Evolutionary conservation across 345 rosid species (phyloP), one percentile per base, ranked within the genome.

Genomic region (Gossypium herbaceum): DNA sequence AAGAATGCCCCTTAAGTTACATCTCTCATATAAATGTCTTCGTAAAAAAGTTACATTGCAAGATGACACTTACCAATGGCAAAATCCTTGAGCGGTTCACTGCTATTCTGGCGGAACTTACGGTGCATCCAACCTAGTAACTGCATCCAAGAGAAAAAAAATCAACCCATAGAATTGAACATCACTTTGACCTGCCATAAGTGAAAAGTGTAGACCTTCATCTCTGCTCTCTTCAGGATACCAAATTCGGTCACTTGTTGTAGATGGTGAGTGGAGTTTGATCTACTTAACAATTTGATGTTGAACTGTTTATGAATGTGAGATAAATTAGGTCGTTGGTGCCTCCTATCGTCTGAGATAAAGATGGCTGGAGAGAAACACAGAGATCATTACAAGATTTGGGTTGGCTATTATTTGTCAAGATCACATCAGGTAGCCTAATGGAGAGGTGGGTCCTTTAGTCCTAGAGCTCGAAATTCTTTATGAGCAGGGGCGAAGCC

Each of bases 111-210:
- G 74, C 94, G 85, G 58, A 90, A 84, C 82, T 92, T 92, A 0
- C 97, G 88, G 78, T 92, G 94, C 97, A 92, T 90, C 97, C 97
- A 92, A 73, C 89, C 92, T 43, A 88, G 86, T 77, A 92, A 84
- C 94, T 92, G 84, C 88, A 81, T 64, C 76, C 75, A 75, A 59
- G 54, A 71, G 75, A 76, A 2, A 60, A 50, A 39, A 69, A 4
- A 63, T 56, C 51, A 59, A 52, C 11, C 22, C 8, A 60, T 6
- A 39, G 24, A 43, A 55, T 9, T 48, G 52, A 8, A 8, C 25
- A 41, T 24, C 41, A 41, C 34, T 50, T 66, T 68, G 22, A 12
- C 63, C 20, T 19, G 13, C 68, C 9, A 19, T 27, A 64, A 34
- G 2, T 13, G 19, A 9, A 17, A 47, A 56, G 15, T 48, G 19